Evolutionary conservation across 371 early-diverging fungal genomes (phyloP), one percentile per base, ranked within the genome.

Genomic region (Mucor velutinosus): DNA sequence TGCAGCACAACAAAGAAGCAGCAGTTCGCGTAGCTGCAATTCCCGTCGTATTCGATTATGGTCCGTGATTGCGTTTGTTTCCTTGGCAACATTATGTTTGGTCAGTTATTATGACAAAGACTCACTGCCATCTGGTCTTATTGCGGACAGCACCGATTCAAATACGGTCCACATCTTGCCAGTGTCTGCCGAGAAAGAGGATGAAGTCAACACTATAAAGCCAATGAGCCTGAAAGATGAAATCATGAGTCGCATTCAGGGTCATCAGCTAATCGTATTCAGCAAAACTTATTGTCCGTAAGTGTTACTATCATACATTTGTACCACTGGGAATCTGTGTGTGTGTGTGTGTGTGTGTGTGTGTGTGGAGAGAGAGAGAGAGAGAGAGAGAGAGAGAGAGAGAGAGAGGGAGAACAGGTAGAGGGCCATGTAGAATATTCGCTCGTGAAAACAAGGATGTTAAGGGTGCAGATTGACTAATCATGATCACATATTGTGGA

Each of bases 271-370:
- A 0, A 63, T 75, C 49, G 73, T 75, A 7, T 75, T 72, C 58
- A 72, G 72, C 4, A 75, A 75, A 51, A 72, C 75, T 0, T 75
- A 75, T 61, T 75, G 75, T 64, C 72, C 75, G 75, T 75, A 69
- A 65, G 32, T 60, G 32, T 41, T 41, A 41, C 41, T 41, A 35
- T 6, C 4, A 37, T 3, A 37, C 11, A 37, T 41, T 41, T 41
- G 41, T 41, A 41, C 41, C 41, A 41, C 41, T 41, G 3, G 15
- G 41, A 41, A 41, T 41, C 5, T 41, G 14, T 14, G 37, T 4
- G 17, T 41, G 17, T 15, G 41, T 5, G 14, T 14, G 37, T 10
- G 41, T 17, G 25, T n/a, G n/a, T n/a, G n/a, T n/a, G n/a, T n/a
- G n/a, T n/a, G n/a, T n/a, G n/a, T n/a, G n/a, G n/a, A n/a, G n/a